phyloP scores from a whole-genome alignment of 331 rosid genomes.

The Cydonia oblonga region DNA sequence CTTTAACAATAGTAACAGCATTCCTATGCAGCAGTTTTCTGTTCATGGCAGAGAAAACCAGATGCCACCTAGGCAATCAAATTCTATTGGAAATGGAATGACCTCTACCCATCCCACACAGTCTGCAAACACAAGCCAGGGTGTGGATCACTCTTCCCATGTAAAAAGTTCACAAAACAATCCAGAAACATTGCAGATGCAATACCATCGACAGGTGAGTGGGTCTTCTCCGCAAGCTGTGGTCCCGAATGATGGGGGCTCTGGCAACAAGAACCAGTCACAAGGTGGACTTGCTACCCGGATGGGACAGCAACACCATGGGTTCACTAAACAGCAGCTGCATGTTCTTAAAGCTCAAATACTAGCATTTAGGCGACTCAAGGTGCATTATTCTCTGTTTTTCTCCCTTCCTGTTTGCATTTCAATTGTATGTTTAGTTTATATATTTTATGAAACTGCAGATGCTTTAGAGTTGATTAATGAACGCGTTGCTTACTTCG shows the following conservation, averaged over 20 bases:
- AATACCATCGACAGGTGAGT: constrained; percentile 44
- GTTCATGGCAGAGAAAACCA: constrained; percentile 74
- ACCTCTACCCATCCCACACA: constrained; percentile 45
- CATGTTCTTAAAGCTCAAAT: constrained; percentile 99
- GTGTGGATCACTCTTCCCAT: constrained; percentile 38
- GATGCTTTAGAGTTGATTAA: constrained; percentile 1
- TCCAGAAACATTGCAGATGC: constrained; percentile 55
- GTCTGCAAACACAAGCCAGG: constrained; percentile 43
- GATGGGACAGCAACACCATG: constrained; percentile 40
- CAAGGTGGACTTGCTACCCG: constrained; percentile 50
- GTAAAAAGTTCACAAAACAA: constrained; percentile 40
- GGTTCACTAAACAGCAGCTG: constrained; percentile 85
- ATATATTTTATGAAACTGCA: not conserved
- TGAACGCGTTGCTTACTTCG: constrained; percentile 1
- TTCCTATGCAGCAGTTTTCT: constrained; percentile 51
- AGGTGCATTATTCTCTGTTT: constrained; percentile 39
- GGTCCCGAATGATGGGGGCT: constrained; percentile 46
- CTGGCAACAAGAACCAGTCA: constrained; percentile 34
- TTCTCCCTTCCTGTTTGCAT: not conserved
- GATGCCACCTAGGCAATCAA: constrained; percentile 51
- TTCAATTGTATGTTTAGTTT: not conserved
- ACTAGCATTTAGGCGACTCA: constrained; percentile 92
- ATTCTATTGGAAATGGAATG: constrained; percentile 53
- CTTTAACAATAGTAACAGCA: constrained; percentile 36
- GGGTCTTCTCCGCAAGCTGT: constrained; percentile 54